Evolutionary conservation across 2,329 filamentous ascomycete species (phyloP).

Genomic region (Cyanodermella asteris): DNA sequence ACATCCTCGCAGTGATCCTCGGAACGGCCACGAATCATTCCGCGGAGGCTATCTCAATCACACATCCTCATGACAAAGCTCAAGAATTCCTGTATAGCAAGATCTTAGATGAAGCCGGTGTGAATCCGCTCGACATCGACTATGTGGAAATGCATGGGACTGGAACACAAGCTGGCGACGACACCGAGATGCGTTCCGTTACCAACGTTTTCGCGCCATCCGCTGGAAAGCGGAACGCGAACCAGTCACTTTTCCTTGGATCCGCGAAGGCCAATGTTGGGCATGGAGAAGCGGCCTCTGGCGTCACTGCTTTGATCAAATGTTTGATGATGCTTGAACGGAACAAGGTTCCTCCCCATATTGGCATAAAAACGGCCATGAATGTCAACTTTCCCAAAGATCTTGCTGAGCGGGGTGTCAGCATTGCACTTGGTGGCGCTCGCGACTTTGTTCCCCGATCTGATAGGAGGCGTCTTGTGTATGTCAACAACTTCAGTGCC

Average conservation of each 20-base stretch:
- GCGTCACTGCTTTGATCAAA: constrained; percentile 31
- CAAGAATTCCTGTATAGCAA: constrained; percentile 50
- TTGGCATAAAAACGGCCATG: constrained; percentile 32
- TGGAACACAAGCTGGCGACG: constrained; percentile 67
- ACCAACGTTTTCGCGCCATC: constrained; percentile 20
- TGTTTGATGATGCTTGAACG: constrained; percentile 32
- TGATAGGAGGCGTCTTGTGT: constrained; percentile 19
- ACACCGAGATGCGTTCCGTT: constrained; percentile 61
- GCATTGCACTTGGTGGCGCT: constrained; percentile 26
- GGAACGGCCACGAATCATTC: constrained; percentile 64
- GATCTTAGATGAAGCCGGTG: constrained; percentile 48
- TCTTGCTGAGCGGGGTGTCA: constrained; percentile 27
- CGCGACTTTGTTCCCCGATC: constrained; percentile 26
- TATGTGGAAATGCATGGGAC: constrained; percentile 86
- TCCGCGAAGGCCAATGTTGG: constrained; percentile 34
- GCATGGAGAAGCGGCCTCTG: constrained; percentile 31
- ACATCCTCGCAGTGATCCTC: constrained; percentile 47
- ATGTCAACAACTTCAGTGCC: constrained; percentile 47
- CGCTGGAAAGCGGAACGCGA: constrained; percentile 19
- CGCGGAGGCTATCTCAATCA: constrained; percentile 61
- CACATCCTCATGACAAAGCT: constrained; percentile 56
- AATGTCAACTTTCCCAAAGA: constrained; percentile 34
- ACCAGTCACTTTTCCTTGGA: constrained; percentile 29
- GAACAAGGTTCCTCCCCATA: constrained; percentile 30
- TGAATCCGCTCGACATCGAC: constrained; percentile 55